A percentile compares a stretch with the other conserved stretches of the same genome.
Evolutionary conservation across 257 asterid genomes (phyloP).

Genomic region (Penstemon newberryi): DNA sequence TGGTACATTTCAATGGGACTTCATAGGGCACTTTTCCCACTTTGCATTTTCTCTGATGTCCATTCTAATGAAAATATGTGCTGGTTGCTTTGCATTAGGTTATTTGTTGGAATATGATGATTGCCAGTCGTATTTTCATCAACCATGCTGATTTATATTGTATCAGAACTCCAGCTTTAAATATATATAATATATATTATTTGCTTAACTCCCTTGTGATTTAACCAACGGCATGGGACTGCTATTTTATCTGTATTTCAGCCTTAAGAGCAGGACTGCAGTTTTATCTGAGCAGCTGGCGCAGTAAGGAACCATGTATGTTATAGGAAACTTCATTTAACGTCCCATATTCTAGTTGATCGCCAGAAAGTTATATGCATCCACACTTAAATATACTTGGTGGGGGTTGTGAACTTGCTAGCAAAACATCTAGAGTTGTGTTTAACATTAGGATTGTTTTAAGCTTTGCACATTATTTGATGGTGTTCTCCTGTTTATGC

Average conservation of each 20-base stretch:
- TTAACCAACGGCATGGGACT: slow-evolving; percentile 48
- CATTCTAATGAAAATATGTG: background rate
- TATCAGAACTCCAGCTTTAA: background rate
- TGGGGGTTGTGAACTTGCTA: background rate
- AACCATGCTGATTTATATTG: slow-evolving; percentile 1
- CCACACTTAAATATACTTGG: background rate
- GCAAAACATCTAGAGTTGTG: background rate
- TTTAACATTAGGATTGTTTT: background rate
- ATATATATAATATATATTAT: slow-evolving; percentile 5
- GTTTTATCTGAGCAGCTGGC: slow-evolving; percentile 64
- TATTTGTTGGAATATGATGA: slow-evolving; percentile 2
- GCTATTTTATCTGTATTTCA: slow-evolving; percentile 48
- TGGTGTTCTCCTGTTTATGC: background rate
- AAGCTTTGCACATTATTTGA: background rate
- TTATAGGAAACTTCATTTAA: slow-evolving; percentile 32
- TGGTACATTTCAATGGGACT: background rate
- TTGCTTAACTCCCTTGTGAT: slow-evolving; percentile 27
- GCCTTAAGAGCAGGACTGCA: slow-evolving; percentile 50
- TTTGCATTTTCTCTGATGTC: slow-evolving; percentile 16
- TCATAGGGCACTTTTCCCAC: background rate
- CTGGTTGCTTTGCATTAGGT: background rate
- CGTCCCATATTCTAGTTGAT: background rate
- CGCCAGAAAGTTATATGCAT: background rate
- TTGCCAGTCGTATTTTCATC: background rate
- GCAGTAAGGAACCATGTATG: slow-evolving; percentile 54